These are phyloP conservation scores for Miamiensis avidus DNA, from an alignment of 169 alveolate genomes.

Conservation along the genomic window DNA sequence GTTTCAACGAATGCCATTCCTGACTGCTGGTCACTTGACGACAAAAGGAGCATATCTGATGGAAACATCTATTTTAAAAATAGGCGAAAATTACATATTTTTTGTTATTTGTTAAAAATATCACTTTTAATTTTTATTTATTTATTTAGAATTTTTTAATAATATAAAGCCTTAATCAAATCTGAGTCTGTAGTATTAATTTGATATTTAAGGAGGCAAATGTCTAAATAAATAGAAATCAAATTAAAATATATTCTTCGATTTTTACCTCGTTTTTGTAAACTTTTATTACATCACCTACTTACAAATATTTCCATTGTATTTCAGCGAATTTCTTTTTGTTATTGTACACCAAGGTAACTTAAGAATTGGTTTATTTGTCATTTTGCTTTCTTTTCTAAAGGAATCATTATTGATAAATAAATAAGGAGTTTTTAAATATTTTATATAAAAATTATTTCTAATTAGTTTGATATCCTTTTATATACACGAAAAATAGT, in stretches of 20 bases:
- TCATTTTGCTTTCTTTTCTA: slow-evolving; percentile 74
- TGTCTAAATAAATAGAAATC: too few relatives aligned
- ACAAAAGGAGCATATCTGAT: slow-evolving; percentile 60
- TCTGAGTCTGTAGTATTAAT: too few relatives aligned
- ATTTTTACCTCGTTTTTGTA: slow-evolving; percentile 37
- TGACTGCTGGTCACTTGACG: slow-evolving; percentile 54
- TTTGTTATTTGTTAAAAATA: too few relatives aligned
- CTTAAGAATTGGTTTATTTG: slow-evolving; percentile 61
- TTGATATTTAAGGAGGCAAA: too few relatives aligned
- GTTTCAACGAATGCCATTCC: slow-evolving; percentile 73
- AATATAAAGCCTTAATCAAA: too few relatives aligned
- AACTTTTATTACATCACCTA: slow-evolving; percentile 62
- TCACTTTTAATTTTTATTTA: too few relatives aligned
- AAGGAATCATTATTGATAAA: slow-evolving; percentile 23
- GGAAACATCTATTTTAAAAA: slow-evolving; percentile 55
- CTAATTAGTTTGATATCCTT: not conserved
- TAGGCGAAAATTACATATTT: too few relatives aligned
- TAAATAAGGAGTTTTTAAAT: slow-evolving; percentile 14
- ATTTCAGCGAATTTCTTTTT: slow-evolving; percentile 32
- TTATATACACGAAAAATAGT: not conserved
- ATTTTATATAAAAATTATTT: too few relatives aligned
- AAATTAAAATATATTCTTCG: too few relatives aligned
- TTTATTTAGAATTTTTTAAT: too few relatives aligned
- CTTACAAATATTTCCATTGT: slow-evolving; percentile 51
- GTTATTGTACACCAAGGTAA: slow-evolving; percentile 46